Evolutionary conservation across 371 early-diverging fungal species (phyloP).

Genomic region (Mucor circinelloides): DNA sequence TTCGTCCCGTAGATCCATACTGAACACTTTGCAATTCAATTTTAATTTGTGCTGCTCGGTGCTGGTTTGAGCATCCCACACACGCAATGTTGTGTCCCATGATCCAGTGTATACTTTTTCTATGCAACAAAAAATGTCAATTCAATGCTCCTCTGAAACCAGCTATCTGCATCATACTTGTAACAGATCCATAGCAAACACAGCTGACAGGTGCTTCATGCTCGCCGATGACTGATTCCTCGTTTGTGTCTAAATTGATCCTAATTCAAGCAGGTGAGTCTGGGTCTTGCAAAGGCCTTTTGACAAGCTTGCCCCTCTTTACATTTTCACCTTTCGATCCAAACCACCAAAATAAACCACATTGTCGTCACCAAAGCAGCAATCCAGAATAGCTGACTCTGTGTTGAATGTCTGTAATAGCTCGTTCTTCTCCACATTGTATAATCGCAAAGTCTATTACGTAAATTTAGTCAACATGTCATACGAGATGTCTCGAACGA

Average conservation of each 20-base stretch:
- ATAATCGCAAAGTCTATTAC: slow-evolving; percentile 69
- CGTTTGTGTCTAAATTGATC: slow-evolving; percentile 54
- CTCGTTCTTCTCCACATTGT: slow-evolving; percentile 71
- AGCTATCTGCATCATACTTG: slow-evolving; percentile 34
- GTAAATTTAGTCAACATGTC: not conserved
- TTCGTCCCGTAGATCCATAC: slow-evolving; percentile 73
- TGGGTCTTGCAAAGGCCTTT: not conserved
- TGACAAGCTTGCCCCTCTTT: slow-evolving; percentile 12
- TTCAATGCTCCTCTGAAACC: not conserved
- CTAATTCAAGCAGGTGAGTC: slow-evolving; percentile 21
- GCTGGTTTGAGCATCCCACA: slow-evolving; percentile 77
- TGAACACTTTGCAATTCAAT: slow-evolving; percentile 70
- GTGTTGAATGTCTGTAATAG: slow-evolving; percentile 59
- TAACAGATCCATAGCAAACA: slow-evolving; percentile 62
- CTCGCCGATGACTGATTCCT: slow-evolving; percentile 44
- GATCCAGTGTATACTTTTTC: slow-evolving; percentile 77
- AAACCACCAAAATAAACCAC: slow-evolving; percentile 71
- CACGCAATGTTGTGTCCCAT: slow-evolving; percentile 87
- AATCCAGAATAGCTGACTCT: slow-evolving; percentile 75
- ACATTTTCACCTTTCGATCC: slow-evolving; percentile 66
- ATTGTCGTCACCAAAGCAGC: slow-evolving; percentile 63
- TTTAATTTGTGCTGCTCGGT: slow-evolving; percentile 50
- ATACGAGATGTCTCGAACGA: not conserved
- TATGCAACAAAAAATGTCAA: slow-evolving; percentile 21
- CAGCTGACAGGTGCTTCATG: slow-evolving; percentile 67